Base-by-base conservation (phyloP, 768 basidiomycete genomes). In the Podaxis sp. region DNA sequence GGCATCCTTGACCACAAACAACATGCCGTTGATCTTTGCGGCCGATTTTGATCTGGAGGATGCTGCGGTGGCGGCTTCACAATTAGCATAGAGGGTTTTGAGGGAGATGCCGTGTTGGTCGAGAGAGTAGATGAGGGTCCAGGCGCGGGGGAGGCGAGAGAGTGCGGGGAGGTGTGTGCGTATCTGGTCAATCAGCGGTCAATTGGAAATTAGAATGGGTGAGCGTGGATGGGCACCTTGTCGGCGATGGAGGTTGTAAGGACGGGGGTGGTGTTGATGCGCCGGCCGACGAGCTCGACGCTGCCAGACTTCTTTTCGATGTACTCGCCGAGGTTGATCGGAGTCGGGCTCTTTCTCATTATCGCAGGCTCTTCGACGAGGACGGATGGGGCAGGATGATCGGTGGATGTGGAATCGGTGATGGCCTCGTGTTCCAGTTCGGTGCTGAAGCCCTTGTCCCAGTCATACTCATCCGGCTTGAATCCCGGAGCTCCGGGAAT, bases 51-150 rank as follows among this genome's bases (percentile, higher is more conserved):
- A 55, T 50, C 47, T 62, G 33, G 24, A 55, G 4, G 76, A 74
- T 15, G 86, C 87, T 4, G 54, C 55, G 54, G 54, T 38, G 3
- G 61, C 61, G 4, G 76, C 70, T 55, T 84, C 85, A 57, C 88
- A 91, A 0, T 82, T 82, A 2, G 81, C 69, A 72, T 97, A 98
- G 4, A 98, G 82, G 0, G 96, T 97, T 50, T 89, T 87, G 13
- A 98, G 80, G 12, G 94, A 96, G 50, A 96, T 94, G 0, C 96
- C 96, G 67, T 98, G 91, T 69, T 97, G 95, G 69, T 98, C 96
- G 17, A 97, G 81, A 15, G 93, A 95, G 76, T 96, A 95, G 4
- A 94, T 75, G 0, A 96, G 82, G 0, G 82, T 82, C 94, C 94
- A 96, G 29, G 80, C 76, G 6, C 80, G 78, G 0, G 88, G 81